Percentiles rank a stretch among this genome's conserved stretches.
These are phyloP conservation scores for Dendrobium chrysotoxum DNA, from an alignment of 106 monocot species.

Conservation along the genomic window DNA sequence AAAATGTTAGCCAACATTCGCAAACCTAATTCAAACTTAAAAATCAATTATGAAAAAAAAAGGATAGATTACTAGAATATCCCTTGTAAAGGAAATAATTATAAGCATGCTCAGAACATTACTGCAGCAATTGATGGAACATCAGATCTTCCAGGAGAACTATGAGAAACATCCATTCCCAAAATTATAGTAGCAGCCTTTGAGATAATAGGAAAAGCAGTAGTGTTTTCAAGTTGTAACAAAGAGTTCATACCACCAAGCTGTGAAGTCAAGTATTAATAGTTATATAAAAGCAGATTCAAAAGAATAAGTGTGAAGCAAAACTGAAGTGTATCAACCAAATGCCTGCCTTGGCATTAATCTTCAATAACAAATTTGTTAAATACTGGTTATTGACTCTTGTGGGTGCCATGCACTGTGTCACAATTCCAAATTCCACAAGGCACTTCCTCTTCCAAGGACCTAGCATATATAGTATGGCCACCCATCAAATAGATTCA, in stretches of 20 bases:
- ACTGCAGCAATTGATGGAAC: conserved; percentile 65
- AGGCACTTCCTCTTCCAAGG: conserved; percentile 91
- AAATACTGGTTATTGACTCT: conserved; percentile 80
- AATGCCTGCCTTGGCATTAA: conserved; percentile 70
- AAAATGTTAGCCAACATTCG: background rate
- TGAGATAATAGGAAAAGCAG: conserved; percentile 11
- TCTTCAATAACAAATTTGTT: conserved; percentile 76
- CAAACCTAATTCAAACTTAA: background rate
- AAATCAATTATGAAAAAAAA: no score
- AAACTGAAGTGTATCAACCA: background rate
- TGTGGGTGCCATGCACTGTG: conserved; percentile 65
- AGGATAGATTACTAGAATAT: no score
- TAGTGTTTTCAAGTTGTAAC: conserved; percentile 40
- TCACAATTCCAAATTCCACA: conserved; percentile 76
- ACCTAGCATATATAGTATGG: conserved; percentile 22
- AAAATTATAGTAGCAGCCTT: conserved; percentile 12
- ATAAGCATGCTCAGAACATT: background rate
- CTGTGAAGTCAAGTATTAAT: conserved; percentile 18
- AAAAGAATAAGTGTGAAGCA: background rate
- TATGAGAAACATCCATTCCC: conserved; percentile 36
- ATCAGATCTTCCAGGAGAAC: conserved; percentile 59
- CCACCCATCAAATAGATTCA: background rate
- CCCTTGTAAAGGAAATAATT: background rate
- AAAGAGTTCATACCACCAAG: conserved; percentile 81
- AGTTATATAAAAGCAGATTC: background rate